Percentiles rank a stretch among this genome's conserved stretches.
Evolutionary conservation across 1,284 basidiomycete species (phyloP).

Genomic region (Trametes sp.): DNA sequence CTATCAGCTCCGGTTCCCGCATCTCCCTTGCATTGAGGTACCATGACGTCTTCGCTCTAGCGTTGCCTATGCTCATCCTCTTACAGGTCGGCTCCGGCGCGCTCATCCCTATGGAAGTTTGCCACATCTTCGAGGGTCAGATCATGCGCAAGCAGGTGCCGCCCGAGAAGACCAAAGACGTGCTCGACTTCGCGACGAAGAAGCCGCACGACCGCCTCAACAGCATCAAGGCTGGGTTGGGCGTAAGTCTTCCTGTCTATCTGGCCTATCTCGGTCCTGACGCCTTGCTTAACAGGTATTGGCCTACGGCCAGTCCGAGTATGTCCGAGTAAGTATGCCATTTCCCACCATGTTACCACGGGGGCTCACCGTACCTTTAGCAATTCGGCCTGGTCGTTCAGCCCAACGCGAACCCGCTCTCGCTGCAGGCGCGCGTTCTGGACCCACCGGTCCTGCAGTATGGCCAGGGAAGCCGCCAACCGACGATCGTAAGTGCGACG

Average conservation of each 20-base stretch:
- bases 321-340: conserved; percentile 52
- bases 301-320: conserved; percentile 75
- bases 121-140: conserved; percentile 69
- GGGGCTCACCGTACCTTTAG: not conserved
- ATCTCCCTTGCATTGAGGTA: conserved; percentile 71
- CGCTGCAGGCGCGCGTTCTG: conserved; percentile 66
- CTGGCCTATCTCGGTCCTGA: not conserved
- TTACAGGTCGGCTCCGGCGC: conserved; percentile 70
- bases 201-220: conserved; percentile 64
- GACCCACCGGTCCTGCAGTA: conserved; percentile 69
- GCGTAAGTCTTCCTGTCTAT: conserved; percentile 44
- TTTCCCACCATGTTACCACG: not conserved
- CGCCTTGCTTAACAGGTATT: conserved; percentile 55
- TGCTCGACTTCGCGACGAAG: conserved; percentile 77
- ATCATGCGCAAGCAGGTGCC: conserved; percentile 80
- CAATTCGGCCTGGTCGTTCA: conserved; percentile 71
- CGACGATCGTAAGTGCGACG: conserved; percentile 55
- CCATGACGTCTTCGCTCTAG: conserved; percentile 2
- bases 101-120: conserved; percentile 73
- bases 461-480: conserved; percentile 56
- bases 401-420: conserved; percentile 54
- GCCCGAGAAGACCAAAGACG: conserved; percentile 67
- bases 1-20: conserved; percentile 59
- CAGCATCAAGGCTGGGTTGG: conserved; percentile 64
- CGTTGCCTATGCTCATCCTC: not conserved